These are phyloP conservation scores for Houttuynia cordata DNA, from an alignment of 164 flowering plant species.

Conservation along the genomic window DNA sequence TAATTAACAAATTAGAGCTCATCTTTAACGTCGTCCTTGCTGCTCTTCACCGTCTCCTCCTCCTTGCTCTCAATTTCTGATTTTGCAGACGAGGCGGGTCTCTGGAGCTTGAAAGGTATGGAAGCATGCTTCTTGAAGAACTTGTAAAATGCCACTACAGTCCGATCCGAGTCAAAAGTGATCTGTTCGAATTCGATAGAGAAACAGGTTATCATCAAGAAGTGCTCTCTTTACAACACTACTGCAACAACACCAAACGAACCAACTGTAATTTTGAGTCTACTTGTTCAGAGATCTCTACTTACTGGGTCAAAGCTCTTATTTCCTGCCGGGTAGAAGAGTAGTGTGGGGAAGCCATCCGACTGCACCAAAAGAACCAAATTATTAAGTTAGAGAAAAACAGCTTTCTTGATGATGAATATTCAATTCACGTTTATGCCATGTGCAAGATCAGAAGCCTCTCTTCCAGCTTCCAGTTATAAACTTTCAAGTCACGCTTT, in stretches of 20 bases:
- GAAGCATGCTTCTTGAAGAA: conserved; percentile 81
- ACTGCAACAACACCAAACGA: background rate
- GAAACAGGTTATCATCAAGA: background rate
- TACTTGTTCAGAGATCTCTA: background rate
- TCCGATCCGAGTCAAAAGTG: conserved; percentile 60
- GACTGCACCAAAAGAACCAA: conserved; percentile 30
- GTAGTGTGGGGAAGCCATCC: conserved; percentile 82
- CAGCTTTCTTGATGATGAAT: too few relatives aligned
- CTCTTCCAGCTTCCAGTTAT: too few relatives aligned
- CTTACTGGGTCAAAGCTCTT: conserved; percentile 88
- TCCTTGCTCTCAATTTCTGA: conserved; percentile 5
- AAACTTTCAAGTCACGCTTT: background rate
- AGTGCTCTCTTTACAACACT: background rate
- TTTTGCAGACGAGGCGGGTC: conserved; percentile 16
- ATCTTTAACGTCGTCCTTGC: conserved; percentile 20
- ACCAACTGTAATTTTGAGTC: background rate
- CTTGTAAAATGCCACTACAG: conserved; percentile 70
- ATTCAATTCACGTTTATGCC: too few relatives aligned
- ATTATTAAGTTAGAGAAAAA: background rate
- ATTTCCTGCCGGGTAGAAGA: conserved; percentile 91
- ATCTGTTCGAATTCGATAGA: conserved; percentile 31
- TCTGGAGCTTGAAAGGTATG: conserved; percentile 44
- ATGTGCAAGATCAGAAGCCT: too few relatives aligned
- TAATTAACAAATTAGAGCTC: conserved; percentile 17
- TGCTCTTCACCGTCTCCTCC: conserved; percentile 3